Evolutionary conservation across 1,284 basidiomycete genomes (phyloP), one percentile per base, ranked within the genome.

Genomic region (Serendipita sp.): DNA sequence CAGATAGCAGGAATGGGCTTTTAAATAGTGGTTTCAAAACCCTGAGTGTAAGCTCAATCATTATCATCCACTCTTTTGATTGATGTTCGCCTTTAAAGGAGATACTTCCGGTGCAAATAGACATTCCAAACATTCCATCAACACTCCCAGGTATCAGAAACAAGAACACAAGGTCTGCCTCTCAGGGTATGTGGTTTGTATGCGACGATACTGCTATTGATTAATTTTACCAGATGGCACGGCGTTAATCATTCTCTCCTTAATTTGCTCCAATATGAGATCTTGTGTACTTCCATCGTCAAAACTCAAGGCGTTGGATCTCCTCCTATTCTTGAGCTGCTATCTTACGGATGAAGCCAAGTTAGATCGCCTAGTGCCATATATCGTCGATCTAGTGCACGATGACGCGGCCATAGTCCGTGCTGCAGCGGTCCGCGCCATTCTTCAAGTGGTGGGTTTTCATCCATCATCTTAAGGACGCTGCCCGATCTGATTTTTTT

Each of bases 261-360:
- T 98, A 4, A 79, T 98, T 42, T 89, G 91, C 22, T 85, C 94
- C 17, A 95, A 96, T 68, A 81, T 98, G 35, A 83, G 96, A 44
- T 95, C 93, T 69, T 95, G 91, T 69, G 76, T 81, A 12, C 79
- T 93, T 2, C 91, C 96, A 0, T 91, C 88, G 38, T 92, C 92
- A 4, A 91, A 93, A 71, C 75, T 92, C 32, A 86, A 84, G 43
- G 90, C 88, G 0, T 74, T 99, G 60, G 93, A 97, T 68, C 79
- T 97, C 8, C 86, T 97, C 63, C 78, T 97, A 17, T 91, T 91
- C 1, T 78, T 98, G 3, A 82, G 84, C 2, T 81, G 82, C 1
- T 88, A 90, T 70, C 79, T 99, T 38, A 91, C 89, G 0, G 96
- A 99, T 70, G 95, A 98, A 72, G 92, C 93, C 13, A 95, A 95